Evolutionary conservation across 2,329 filamentous ascomycete species (phyloP).

Genomic region (Fragosphaeria purpurea): DNA sequence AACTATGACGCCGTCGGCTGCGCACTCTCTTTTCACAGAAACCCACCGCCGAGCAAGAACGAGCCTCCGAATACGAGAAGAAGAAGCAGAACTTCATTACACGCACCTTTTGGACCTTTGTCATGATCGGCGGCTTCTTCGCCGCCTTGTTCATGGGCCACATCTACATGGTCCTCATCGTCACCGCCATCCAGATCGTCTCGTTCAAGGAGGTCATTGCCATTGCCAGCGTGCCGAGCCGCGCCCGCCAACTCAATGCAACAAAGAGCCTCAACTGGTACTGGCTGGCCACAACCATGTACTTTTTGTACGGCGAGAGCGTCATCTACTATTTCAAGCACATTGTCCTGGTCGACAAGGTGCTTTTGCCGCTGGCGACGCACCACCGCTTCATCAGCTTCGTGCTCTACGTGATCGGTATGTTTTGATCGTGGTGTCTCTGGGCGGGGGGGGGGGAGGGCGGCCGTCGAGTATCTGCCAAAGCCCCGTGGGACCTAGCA

Average conservation of each 20-base stretch:
- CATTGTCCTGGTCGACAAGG: constrained; percentile 87
- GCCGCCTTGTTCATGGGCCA: constrained; percentile 87
- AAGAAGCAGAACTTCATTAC: constrained; percentile 98
- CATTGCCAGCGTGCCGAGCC: constrained; percentile 88
- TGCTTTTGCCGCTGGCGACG: constrained; percentile 84
- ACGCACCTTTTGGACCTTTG: constrained; percentile 91
- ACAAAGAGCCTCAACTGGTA: constrained; percentile 99
- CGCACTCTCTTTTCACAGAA: constrained; percentile 25
- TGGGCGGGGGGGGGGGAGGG: background rate
- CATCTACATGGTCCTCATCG: constrained; percentile 90
- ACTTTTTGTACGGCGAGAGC: constrained; percentile 96
- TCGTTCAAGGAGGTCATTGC: constrained; percentile 99
- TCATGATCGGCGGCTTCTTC: constrained; percentile 96
- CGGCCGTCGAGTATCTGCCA: no score
- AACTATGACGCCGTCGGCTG: background rate
- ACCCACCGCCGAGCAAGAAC: constrained; percentile 29
- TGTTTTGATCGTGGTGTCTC: background rate
- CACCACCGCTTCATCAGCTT: constrained; percentile 99
- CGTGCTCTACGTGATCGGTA: constrained; percentile 93
- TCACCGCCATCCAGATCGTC: constrained; percentile 89
- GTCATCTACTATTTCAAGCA: constrained; percentile 99
- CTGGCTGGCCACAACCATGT: constrained; percentile 97
- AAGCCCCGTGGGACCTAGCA: no score
- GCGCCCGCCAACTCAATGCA: constrained; percentile 80
- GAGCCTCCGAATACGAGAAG: constrained; percentile 74